Conservation (phyloP, 2,329 filamentous ascomycete species). For the Botrytis byssoidea region DNA sequence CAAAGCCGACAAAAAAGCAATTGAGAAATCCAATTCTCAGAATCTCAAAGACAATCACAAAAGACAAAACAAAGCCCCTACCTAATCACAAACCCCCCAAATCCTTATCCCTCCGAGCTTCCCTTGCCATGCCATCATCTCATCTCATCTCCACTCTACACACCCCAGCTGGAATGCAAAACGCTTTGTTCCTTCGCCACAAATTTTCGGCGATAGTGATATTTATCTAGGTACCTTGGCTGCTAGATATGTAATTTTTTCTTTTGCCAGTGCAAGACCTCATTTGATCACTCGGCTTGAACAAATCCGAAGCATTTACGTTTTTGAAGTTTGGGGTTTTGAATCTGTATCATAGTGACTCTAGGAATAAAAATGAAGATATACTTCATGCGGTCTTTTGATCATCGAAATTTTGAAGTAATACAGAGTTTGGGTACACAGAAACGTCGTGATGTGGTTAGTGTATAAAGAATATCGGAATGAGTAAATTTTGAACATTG, state of each 20-base stretch:
- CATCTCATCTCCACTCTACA: background rate
- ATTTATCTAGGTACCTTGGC: background rate
- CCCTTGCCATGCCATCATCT: background rate
- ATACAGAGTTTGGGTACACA: background rate
- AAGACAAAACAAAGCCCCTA: background rate
- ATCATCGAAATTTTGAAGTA: background rate
- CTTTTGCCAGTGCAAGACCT: background rate
- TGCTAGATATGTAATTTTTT: background rate
- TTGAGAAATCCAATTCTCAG: no score
- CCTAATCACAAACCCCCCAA: background rate
- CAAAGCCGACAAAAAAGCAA: no score
- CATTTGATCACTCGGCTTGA: background rate
- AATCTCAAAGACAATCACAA: background rate
- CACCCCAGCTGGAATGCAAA: background rate
- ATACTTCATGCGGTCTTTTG: background rate
- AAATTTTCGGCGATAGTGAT: constrained; percentile 3
- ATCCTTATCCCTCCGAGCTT: background rate
- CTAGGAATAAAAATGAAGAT: background rate
- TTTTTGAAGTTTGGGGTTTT: background rate
- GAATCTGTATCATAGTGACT: background rate
- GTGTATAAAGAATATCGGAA: background rate
- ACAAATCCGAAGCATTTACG: background rate
- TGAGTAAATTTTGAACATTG: background rate
- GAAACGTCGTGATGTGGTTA: background rate
- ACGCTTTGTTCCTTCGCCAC: background rate